Evolutionary conservation across 73 alveolate genomes (phyloP), one percentile per base, ranked within the genome.

Genomic region (Paramecium caudatum): DNA sequence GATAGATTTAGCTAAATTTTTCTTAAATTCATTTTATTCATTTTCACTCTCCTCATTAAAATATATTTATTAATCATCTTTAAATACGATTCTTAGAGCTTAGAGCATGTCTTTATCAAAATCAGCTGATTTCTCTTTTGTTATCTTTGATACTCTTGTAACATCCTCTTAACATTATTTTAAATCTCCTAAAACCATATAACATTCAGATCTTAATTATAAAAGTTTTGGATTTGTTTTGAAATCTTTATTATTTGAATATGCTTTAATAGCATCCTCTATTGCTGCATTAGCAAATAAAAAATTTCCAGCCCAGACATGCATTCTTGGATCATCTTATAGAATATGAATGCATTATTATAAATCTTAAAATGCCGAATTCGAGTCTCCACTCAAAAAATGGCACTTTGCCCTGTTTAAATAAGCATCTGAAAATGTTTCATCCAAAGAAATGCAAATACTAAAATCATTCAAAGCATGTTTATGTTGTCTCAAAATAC

Each of bases 181-280:
- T 12, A 91, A 15, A 16, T 41, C 63, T 9, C 84, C 90, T 17
- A 82, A n/a, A 0, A 86, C 63, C 48, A 91, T 46, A 50, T 68
- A 83, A 25, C 95, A 83, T 63, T 91, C 82, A 4, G 93, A 69
- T 13, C 93, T 68, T 0, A 82, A 74, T 17, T 23, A 23, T 45
- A 65, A 15, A 5, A 91, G 61, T 43, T 46, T 32, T 9, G 69
- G 82, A 46, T 85, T 87, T 8, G 36, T 80, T 8, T 47, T 47
- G 33, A 91, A 50, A 43, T 90, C 48, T 43, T 55, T 32, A 3
- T 90, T 32, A 46, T 91, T 69, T 62, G 93, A 50, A 34, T 80
- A 91, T 4, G 95, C 95, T 63, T 87, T 86, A 13, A 62, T 80
- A n/a, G 95, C 95, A 45, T 91, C 95, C 61, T 91, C 95, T n/a